Percentiles rank a stretch among this genome's conserved stretches.
These are phyloP conservation scores for Stagonosporopsis rhizophila DNA, from an alignment of 2,329 filamentous ascomycete species.

Conservation along the genomic window DNA sequence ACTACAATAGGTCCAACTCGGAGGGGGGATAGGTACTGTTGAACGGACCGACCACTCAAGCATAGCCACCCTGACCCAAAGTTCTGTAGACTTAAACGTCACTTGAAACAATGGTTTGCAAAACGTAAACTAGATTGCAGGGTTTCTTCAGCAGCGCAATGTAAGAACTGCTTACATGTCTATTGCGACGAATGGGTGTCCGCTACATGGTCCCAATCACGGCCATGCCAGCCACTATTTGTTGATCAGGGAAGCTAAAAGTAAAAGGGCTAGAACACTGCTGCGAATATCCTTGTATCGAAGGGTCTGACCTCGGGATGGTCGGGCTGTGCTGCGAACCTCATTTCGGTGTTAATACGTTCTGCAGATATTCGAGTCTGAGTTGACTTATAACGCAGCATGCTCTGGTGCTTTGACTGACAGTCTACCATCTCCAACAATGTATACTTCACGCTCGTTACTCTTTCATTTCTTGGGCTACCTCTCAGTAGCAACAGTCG, in stretches of 20 bases:
- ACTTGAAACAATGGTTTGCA: no score
- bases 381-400: background rate
- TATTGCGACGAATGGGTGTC: no score
- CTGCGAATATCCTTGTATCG: conserved; percentile 3
- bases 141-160: no score
- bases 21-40: no score
- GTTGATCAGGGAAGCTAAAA: background rate
- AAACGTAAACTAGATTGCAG: no score
- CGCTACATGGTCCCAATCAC: background rate
- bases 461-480: background rate
- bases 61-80: no score
- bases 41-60: no score
- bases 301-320: background rate
- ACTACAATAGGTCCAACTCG: no score
- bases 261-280: background rate
- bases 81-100: no score
- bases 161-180: no score
- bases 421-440: background rate
- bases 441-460: conserved; percentile 18
- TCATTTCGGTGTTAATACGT: background rate
- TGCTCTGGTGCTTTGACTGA: background rate
- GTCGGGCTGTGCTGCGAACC: conserved; percentile 2
- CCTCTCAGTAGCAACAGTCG: conserved; percentile 18
- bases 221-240: background rate
- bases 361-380: background rate